These are phyloP conservation scores for Zymoseptoria crescenta DNA, from an alignment of 2,329 filamentous ascomycete genomes.

Conservation along the genomic window DNA sequence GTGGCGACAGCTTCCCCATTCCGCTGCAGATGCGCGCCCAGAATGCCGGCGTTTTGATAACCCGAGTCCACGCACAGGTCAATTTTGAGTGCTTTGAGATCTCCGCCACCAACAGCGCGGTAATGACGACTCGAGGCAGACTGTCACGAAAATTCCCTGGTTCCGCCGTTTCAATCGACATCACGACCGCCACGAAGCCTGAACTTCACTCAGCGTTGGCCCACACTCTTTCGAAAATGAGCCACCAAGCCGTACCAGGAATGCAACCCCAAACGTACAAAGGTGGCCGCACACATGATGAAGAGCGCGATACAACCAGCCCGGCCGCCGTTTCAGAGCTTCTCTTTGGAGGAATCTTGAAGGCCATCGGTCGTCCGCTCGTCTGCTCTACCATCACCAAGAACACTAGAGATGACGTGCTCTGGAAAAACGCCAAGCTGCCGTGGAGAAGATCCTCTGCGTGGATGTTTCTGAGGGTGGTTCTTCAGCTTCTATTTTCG, in stretches of 20 bases:
- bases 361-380: background rate
- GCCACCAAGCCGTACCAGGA: constrained; percentile 5
- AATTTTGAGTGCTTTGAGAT: constrained; percentile 54
- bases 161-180: constrained; percentile 35
- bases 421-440: constrained; percentile 34
- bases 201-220: constrained; percentile 11
- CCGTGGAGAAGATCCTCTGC: constrained; percentile 58
- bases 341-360: constrained; percentile 33
- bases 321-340: constrained; percentile 53
- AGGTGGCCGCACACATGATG: constrained; percentile 40
- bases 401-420: constrained; percentile 54
- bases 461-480: constrained; percentile 57
- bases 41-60: constrained; percentile 20
- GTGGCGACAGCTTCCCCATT: background rate
- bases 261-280: constrained; percentile 36
- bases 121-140: constrained; percentile 46
- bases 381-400: constrained; percentile 41
- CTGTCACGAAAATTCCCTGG: constrained; percentile 56
- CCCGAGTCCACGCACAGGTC: constrained; percentile 29
- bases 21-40: constrained; percentile 10
- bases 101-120: constrained; percentile 45
- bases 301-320: constrained; percentile 51
- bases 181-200: constrained; percentile 22
- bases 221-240: constrained; percentile 14
- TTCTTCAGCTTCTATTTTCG: constrained; percentile 45